Evolutionary conservation across 108 stramenopile species (phyloP).

Genomic region (Seminavis robusta): DNA sequence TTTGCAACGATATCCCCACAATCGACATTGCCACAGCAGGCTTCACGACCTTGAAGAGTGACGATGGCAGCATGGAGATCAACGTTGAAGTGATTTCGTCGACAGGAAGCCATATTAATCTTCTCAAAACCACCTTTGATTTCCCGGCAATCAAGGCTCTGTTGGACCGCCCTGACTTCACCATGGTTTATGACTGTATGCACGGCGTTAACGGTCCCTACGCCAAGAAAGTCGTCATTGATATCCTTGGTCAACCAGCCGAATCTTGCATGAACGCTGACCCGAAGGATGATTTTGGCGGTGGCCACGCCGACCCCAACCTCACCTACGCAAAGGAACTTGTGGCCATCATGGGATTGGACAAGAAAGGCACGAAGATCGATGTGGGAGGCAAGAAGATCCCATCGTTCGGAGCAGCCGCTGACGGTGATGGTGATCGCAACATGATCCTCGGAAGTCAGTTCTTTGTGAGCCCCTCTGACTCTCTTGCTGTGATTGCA

Average conservation of each 20-base stretch:
- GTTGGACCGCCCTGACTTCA: conserved; percentile 91
- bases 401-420: conserved; percentile 97
- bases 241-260: conserved; percentile 88
- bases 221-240: conserved; percentile 91
- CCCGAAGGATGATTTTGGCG: conserved; percentile 96
- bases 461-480: conserved; percentile 99
- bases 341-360: conserved; percentile 89
- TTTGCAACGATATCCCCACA: conserved; percentile 87
- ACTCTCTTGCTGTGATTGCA: conserved; percentile 97
- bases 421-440: conserved; percentile 99
- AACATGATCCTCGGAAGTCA: conserved; percentile 99
- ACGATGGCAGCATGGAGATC: conserved; percentile 79
- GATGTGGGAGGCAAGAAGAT: conserved; percentile 56
- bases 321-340: conserved; percentile 99
- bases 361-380: conserved; percentile 79
- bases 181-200: conserved; percentile 98
- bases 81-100: conserved; percentile 90
- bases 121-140: conserved; percentile 97
- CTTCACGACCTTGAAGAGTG: conserved; percentile 53
- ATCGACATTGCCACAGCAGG: conserved; percentile 85
- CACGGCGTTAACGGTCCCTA: conserved; percentile 98
- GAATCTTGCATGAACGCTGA: conserved; percentile 79
- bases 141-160: conserved; percentile 92
- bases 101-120: conserved; percentile 80
- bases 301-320: conserved; percentile 99